Evolutionary conservation across 805 yeast genomes (phyloP).

Genomic region (Pichia manshurica): DNA sequence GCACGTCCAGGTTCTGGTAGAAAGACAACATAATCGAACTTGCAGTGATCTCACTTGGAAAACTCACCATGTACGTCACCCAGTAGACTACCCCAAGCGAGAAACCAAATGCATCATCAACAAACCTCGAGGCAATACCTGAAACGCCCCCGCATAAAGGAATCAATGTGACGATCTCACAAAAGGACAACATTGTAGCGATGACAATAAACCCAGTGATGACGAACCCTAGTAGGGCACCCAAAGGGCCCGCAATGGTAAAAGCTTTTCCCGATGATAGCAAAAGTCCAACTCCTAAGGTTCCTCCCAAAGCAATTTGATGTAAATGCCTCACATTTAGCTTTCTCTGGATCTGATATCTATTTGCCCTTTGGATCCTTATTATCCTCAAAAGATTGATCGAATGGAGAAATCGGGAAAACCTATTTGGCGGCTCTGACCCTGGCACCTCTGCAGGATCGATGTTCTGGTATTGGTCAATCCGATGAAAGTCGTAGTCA

Average conservation of each 20-base stretch:
- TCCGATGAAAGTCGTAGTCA: slow-evolving; percentile 25
- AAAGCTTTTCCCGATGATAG: slow-evolving; percentile 69
- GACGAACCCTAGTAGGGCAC: slow-evolving; percentile 61
- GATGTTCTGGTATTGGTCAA: slow-evolving; percentile 15
- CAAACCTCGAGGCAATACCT: slow-evolving; percentile 68
- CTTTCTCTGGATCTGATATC: slow-evolving; percentile 45
- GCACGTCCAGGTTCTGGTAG: slow-evolving; percentile 50
- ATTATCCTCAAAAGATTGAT: slow-evolving; percentile 12
- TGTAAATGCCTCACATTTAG: slow-evolving; percentile 63
- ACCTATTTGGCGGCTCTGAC: neutral
- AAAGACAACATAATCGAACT: slow-evolving; percentile 71
- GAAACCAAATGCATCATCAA: slow-evolving; percentile 73
- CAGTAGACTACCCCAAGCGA: slow-evolving; percentile 71
- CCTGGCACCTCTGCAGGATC: slow-evolving; percentile 10
- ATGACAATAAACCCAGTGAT: slow-evolving; percentile 62
- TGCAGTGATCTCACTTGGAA: slow-evolving; percentile 79
- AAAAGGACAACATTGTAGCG: slow-evolving; percentile 66
- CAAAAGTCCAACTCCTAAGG: slow-evolving; percentile 71
- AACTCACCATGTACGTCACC: slow-evolving; percentile 62
- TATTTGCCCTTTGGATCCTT: slow-evolving; percentile 17
- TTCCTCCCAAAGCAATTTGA: slow-evolving; percentile 75
- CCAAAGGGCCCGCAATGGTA: slow-evolving; percentile 71
- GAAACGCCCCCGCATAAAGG: slow-evolving; percentile 78
- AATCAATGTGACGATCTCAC: slow-evolving; percentile 75
- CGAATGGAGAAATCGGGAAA: slow-evolving; percentile 3